Percentiles rank a stretch among this genome's conserved stretches.
phyloP scores from a whole-genome alignment of 176 grass and related monocot genomes.

The maize (Zea mays) region DNA sequence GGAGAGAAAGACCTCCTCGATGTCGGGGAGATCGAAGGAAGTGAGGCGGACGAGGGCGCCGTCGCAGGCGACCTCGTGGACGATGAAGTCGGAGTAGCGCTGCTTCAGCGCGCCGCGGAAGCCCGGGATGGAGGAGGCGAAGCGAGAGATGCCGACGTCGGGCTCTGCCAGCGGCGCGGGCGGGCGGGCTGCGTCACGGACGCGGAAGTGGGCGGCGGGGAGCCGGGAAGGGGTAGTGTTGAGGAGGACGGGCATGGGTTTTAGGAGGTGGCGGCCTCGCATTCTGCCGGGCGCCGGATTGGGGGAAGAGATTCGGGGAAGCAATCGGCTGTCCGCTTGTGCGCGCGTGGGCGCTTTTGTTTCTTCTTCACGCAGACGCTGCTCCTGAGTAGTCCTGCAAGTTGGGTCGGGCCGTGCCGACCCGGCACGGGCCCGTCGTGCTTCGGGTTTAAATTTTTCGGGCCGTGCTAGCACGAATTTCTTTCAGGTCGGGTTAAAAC shows the following conservation, averaged over 20 bases:
- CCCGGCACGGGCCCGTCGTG: too few species aligned
- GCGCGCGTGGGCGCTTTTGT: background rate
- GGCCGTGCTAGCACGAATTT: too few species aligned
- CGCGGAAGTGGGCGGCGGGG: conserved; percentile 14
- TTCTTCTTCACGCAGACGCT: background rate
- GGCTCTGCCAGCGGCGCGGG: conserved; percentile 54
- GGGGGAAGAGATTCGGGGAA: background rate
- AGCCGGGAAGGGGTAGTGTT: conserved; percentile 5
- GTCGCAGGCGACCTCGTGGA: conserved; percentile 77
- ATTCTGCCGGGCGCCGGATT: conserved; percentile 35
- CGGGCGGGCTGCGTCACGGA: background rate
- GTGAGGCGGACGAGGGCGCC: conserved; percentile 77
- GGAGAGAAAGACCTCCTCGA: conserved; percentile 38
- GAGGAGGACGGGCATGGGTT: background rate
- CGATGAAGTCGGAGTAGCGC: conserved; percentile 87
- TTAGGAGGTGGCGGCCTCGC: conserved; percentile 41
- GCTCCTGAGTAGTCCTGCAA: too few species aligned
- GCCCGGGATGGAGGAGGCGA: conserved; percentile 72
- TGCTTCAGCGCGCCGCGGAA: conserved; percentile 83
- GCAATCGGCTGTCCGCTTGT: background rate
- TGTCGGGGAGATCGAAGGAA: conserved; percentile 70
- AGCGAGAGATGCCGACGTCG: conserved; percentile 82
- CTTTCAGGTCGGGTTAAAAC: too few species aligned
- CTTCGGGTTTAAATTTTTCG: too few species aligned
- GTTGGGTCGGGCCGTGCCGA: too few species aligned